A percentile compares a stretch with the other conserved stretches of the same genome.
phyloP scores from a whole-genome alignment of 257 asterid genomes.

The Gynochthodes officinalis region DNA sequence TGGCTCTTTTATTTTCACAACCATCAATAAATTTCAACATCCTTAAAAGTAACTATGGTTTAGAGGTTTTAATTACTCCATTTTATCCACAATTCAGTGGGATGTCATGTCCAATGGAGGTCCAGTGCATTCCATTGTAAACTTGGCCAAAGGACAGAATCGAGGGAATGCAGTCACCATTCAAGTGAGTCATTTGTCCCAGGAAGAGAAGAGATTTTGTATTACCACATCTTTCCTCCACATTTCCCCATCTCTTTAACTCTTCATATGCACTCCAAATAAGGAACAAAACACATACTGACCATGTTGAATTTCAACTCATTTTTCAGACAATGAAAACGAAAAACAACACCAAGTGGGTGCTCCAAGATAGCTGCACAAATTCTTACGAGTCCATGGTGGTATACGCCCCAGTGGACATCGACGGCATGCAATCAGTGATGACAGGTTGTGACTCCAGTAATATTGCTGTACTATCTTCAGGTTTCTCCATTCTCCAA shows the following conservation, averaged over 20 bases:
- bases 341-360: slow-evolving; percentile 50
- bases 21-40: not conserved
- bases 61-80: not conserved
- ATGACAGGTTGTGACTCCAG: slow-evolving; percentile 81
- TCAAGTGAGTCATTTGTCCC: slow-evolving; percentile 49
- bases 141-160: slow-evolving; percentile 80
- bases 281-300: not conserved
- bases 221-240: not conserved
- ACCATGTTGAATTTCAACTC: not conserved
- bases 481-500: slow-evolving; percentile 73
- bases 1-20: slow-evolving; percentile 4
- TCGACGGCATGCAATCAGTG: slow-evolving; percentile 62
- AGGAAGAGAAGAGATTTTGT: not conserved
- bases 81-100: slow-evolving; percentile 53
- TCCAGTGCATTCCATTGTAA: slow-evolving; percentile 48
- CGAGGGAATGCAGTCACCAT: slow-evolving; percentile 65
- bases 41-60: not conserved
- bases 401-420: slow-evolving; percentile 70
- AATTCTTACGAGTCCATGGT: slow-evolving; percentile 64
- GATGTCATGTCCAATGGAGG: slow-evolving; percentile 61
- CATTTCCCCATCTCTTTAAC: not conserved
- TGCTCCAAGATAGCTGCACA: slow-evolving; percentile 70
- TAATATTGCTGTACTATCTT: slow-evolving; percentile 59
- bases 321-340: slow-evolving; percentile 48
- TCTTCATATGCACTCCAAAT: too few species aligned